Percentiles rank a stretch among this genome's conserved stretches.
Conservation (phyloP, 2,329 filamentous ascomycete species). For the Claviceps lovelessii region DNA sequence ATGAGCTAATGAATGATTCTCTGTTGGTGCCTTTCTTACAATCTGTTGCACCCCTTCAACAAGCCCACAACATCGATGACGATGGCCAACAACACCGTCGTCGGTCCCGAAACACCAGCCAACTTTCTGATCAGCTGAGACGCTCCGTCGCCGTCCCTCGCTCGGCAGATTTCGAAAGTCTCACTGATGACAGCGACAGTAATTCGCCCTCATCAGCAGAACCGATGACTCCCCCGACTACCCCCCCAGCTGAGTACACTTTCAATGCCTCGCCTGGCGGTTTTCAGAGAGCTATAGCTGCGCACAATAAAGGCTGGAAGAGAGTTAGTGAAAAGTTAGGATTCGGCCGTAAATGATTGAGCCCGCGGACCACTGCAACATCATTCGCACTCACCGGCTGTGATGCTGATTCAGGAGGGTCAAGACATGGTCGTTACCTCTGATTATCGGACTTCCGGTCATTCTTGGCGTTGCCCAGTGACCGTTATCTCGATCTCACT, state of each 20-base stretch:
- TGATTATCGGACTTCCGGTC: conserved; percentile 22
- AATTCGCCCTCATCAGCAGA: conserved; percentile 41
- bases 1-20: conserved; percentile 95
- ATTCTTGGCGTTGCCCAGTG: not conserved
- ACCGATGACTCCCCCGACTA: conserved; percentile 61
- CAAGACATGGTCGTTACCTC: conserved; percentile 27
- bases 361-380: conserved; percentile 27
- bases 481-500: not conserved
- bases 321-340: conserved; percentile 49
- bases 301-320: conserved; percentile 47
- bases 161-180: conserved; percentile 32
- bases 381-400: conserved; percentile 25
- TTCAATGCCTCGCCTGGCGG: conserved; percentile 38
- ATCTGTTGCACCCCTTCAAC: conserved; percentile 29
- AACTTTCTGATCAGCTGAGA: conserved; percentile 3
- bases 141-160: conserved; percentile 30
- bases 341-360: conserved; percentile 37
- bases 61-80: conserved; percentile 22
- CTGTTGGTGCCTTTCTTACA: conserved; percentile 87
- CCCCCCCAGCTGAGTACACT: conserved; percentile 48
- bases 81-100: conserved; percentile 21
- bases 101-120: conserved; percentile 2
- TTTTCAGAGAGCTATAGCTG: conserved; percentile 38
- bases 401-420: conserved; percentile 22
- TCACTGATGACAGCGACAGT: conserved; percentile 53